Base-by-base conservation (phyloP, 2,329 filamentous ascomycete species). In the Lecanoromycetidae sp. region DNA sequence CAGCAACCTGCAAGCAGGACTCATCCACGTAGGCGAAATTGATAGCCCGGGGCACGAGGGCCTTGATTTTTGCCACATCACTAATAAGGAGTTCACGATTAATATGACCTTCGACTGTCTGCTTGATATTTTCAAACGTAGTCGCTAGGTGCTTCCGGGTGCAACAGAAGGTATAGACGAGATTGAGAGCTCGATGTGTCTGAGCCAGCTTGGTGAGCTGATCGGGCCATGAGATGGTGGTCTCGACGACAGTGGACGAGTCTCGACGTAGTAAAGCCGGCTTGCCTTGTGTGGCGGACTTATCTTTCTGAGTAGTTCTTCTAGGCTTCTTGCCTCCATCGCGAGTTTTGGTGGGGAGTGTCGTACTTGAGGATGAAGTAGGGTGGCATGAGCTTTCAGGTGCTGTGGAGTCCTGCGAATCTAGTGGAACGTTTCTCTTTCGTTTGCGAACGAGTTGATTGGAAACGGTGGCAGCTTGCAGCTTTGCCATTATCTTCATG, bases 151-250 rank as follows among this genome's bases (percentile, higher is more conserved):
- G 85, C 61, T 94, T 95, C 37, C 91, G 80, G 1, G 90, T 90
- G 60, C 81, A 91, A 67, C 87, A 94, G 60, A 98, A 96, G 0
- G 91, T 96, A 57, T 87, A 94, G 1, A 96, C 87, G 1, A 96
- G 68, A 57, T 94, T 98, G 50, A 98, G 67, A 1, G 91, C 90
- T 51, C 80, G 77, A 61, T 96, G 84, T 0, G 81, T 84, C 61
- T 81, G 80, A 22, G 82, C 79, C 7, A 96, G 72, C 34, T 71
- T 69, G 48, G 77, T 81, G 62, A 96, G 85, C 37, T 75, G 70
- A 1, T 77, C 72, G 0, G 88, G 87, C 87, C 90, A 95, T 34
- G 75, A 72, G 42, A 74, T 68, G 1, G 70, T 61, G 1, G 70
- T 64, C 54, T 75, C 71, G n/a, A 75, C 64, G 0, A 71, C 51